Percentiles rank a stretch among this genome's conserved stretches.
Conservation (phyloP, 495 filamentous ascomycete species). For the Peziza echinospora region DNA sequence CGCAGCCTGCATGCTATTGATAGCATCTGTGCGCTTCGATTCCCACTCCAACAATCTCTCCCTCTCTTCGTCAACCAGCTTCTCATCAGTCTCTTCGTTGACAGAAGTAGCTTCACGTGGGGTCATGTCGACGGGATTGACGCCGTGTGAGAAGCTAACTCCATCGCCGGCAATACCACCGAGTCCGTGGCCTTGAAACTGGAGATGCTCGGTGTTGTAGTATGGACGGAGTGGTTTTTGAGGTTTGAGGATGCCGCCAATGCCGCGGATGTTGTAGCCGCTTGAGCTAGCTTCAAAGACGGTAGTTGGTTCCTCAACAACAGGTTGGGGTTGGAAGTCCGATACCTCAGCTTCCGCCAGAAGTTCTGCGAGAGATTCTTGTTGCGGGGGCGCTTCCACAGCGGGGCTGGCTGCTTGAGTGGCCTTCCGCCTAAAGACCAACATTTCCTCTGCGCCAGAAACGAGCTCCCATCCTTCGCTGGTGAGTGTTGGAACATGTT, state of each 20-base stretch:
- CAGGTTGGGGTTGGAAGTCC: too few relatives aligned
- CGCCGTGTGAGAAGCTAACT: background rate
- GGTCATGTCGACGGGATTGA: background rate
- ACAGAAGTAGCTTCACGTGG: background rate
- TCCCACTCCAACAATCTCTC: background rate
- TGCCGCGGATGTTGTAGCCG: background rate
- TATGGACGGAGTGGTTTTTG: background rate
- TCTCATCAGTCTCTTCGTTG: background rate
- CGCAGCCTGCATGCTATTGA: background rate
- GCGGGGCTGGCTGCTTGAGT: background rate
- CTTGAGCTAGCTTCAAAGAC: background rate
- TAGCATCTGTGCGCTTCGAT: background rate
- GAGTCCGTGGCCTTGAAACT: background rate
- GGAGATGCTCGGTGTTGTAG: background rate
- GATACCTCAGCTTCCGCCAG: background rate
- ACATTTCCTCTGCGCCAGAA: background rate
- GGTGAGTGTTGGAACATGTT: background rate
- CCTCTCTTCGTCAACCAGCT: background rate
- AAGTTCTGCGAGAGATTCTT: background rate
- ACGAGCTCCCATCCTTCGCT: background rate
- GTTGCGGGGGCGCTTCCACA: background rate
- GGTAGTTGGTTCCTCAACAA: too few relatives aligned
- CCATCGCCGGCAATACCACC: background rate
- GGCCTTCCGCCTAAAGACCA: background rate
- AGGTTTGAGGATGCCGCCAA: background rate